Evolutionary conservation across 345 rosid genomes (phyloP).

Genomic region (Aethionema arabicum): DNA sequence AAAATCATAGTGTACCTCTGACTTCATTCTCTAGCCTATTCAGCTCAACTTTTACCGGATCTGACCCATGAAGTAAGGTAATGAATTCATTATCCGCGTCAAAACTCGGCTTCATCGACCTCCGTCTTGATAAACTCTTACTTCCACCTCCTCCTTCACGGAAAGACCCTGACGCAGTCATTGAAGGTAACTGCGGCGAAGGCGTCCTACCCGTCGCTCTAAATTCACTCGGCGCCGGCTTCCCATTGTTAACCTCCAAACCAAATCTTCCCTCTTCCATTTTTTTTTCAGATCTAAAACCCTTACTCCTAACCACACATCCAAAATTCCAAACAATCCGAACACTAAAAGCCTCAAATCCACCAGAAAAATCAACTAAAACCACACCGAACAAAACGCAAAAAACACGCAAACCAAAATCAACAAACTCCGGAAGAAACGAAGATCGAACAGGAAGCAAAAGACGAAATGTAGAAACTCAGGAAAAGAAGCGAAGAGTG

Average conservation of each 20-base stretch:
- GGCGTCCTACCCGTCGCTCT: constrained; percentile 23
- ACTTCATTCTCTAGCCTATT: constrained; percentile 97
- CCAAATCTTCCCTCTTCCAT: constrained; percentile 35
- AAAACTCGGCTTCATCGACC: constrained; percentile 78
- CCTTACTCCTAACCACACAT: constrained; percentile 3
- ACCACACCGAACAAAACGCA: neutral
- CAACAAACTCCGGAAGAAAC: constrained; percentile 21
- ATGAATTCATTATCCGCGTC: constrained; percentile 88
- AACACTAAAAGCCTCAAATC: constrained; percentile 10
- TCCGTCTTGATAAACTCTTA: constrained; percentile 59
- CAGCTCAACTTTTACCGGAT: constrained; percentile 98
- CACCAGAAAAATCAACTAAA: neutral
- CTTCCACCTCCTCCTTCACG: constrained; percentile 54
- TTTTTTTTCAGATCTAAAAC: constrained; percentile 9
- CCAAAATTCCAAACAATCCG: constrained; percentile 2
- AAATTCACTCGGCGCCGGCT: constrained; percentile 23
- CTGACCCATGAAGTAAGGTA: constrained; percentile 92
- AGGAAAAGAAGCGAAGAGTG: neutral
- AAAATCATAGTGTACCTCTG: constrained; percentile 69
- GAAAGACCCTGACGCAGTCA: constrained; percentile 60
- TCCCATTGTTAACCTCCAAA: constrained; percentile 32
- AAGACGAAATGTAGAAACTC: constrained; percentile 16
- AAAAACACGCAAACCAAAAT: constrained; percentile 12
- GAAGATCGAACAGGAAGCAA: neutral
- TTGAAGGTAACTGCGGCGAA: constrained; percentile 38